Conservation (phyloP, 2,329 filamentous ascomycete genomes). For the Penicillium sclerotigenum region DNA sequence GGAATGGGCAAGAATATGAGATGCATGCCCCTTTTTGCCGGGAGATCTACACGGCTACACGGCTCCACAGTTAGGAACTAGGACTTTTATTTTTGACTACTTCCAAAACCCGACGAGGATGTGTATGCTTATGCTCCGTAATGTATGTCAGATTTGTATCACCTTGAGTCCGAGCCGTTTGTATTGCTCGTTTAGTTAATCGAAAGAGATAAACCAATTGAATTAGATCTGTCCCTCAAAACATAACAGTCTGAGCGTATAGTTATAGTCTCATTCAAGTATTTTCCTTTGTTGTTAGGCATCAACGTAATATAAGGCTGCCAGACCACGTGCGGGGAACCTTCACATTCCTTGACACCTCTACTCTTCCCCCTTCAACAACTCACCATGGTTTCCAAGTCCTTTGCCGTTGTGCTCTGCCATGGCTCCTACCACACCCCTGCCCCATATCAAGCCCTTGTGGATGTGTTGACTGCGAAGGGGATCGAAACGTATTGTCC, state of each 20-base stretch:
- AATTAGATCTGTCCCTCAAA: background rate
- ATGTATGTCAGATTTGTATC: constrained; percentile 3
- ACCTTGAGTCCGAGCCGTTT: background rate
- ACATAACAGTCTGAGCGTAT: background rate
- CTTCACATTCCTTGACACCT: background rate
- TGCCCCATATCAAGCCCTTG: constrained; percentile 28
- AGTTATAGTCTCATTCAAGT: too few species aligned
- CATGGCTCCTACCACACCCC: constrained; percentile 30
- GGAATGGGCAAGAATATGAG: background rate
- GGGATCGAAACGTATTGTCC: constrained; percentile 35
- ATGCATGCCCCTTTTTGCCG: background rate
- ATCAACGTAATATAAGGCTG: background rate
- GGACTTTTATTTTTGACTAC: background rate
- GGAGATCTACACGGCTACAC: background rate
- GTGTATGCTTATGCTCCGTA: background rate
- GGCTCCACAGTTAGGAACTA: background rate
- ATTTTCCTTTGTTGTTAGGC: background rate
- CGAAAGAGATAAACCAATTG: background rate
- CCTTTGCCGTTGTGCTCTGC: background rate
- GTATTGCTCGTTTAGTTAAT: background rate
- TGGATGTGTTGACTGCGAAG: constrained; percentile 19
- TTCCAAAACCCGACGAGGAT: background rate
- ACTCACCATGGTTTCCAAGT: background rate
- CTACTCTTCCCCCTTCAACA: background rate
- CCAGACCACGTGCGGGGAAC: background rate